Conservation (phyloP, 2,329 filamentous ascomycete genomes). For the Tricladium varicosporioides region DNA sequence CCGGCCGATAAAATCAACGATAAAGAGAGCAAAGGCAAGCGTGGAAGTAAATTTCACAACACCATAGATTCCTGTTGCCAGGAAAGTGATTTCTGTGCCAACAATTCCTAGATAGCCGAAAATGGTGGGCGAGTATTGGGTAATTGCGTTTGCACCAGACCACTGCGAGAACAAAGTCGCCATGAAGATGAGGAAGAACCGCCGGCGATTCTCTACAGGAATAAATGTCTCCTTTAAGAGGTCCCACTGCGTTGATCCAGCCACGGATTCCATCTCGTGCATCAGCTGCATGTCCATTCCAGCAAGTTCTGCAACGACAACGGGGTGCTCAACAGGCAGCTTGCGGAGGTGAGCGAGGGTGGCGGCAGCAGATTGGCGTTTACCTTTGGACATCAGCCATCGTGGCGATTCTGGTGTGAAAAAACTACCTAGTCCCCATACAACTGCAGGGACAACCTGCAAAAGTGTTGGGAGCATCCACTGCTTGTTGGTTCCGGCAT, state of each 20-base stretch:
- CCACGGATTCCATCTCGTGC: slow-evolving; percentile 19
- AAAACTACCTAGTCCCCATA: too few species aligned
- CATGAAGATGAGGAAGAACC: slow-evolving; percentile 12
- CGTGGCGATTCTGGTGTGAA: slow-evolving; percentile 59
- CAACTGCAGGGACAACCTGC: too few species aligned
- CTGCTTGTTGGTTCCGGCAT: too few species aligned
- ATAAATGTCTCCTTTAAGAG: neutral
- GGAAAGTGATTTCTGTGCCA: slow-evolving; percentile 44
- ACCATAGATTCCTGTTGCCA: slow-evolving; percentile 59
- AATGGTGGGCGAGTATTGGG: slow-evolving; percentile 45
- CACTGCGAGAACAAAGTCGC: slow-evolving; percentile 36
- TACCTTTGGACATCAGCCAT: slow-evolving; percentile 54
- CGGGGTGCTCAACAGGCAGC: slow-evolving; percentile 45
- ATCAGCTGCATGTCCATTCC: slow-evolving; percentile 42
- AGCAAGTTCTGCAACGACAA: slow-evolving; percentile 53
- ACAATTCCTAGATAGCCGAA: slow-evolving; percentile 44
- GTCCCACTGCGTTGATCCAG: slow-evolving; percentile 6
- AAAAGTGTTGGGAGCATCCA: too few species aligned
- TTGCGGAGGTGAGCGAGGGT: slow-evolving; percentile 51
- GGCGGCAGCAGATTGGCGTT: slow-evolving; percentile 49
- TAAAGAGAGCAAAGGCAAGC: neutral
- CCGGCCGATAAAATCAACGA: neutral
- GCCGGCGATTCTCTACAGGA: slow-evolving; percentile 21
- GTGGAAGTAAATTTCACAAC: slow-evolving; percentile 44
- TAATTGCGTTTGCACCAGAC: slow-evolving; percentile 27